phyloP scores from a whole-genome alignment of 148 eudicot genomes.

The Rhododendron mucronatum region DNA sequence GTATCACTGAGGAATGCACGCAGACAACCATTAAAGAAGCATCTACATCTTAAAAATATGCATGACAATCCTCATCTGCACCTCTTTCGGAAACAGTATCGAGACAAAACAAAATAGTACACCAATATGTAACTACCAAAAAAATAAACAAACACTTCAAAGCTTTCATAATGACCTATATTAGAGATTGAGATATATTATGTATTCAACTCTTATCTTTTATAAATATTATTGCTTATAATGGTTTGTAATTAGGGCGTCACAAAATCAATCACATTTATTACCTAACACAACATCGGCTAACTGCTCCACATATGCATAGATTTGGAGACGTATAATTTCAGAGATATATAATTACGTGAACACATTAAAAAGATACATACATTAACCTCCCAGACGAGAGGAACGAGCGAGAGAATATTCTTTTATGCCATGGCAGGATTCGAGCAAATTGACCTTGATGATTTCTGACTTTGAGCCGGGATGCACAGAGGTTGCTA shows the following conservation, averaged over 20 bases:
- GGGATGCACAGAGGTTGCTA: conserved; percentile 55
- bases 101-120: neutral
- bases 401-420: conserved; percentile 23
- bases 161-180: too few species aligned
- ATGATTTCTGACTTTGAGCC: conserved; percentile 67
- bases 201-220: too few species aligned
- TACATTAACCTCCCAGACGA: conserved; percentile 35
- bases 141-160: too few species aligned
- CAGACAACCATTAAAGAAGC: too few species aligned
- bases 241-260: too few species aligned
- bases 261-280: too few species aligned
- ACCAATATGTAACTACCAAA: neutral
- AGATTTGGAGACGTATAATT: neutral
- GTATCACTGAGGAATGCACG: neutral
- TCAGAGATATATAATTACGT: neutral
- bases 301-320: too few species aligned
- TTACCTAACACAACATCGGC: too few species aligned
- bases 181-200: too few species aligned
- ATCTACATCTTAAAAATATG: too few species aligned
- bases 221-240: too few species aligned
- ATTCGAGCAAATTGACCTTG: conserved; percentile 61
- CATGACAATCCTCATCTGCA: neutral
- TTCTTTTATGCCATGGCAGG: conserved; percentile 26
- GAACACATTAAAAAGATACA: neutral
- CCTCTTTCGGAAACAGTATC: neutral